These are phyloP conservation scores for Chlorella sorokiniana DNA, from an alignment of 139 green algal species.

Conservation along the genomic window DNA sequence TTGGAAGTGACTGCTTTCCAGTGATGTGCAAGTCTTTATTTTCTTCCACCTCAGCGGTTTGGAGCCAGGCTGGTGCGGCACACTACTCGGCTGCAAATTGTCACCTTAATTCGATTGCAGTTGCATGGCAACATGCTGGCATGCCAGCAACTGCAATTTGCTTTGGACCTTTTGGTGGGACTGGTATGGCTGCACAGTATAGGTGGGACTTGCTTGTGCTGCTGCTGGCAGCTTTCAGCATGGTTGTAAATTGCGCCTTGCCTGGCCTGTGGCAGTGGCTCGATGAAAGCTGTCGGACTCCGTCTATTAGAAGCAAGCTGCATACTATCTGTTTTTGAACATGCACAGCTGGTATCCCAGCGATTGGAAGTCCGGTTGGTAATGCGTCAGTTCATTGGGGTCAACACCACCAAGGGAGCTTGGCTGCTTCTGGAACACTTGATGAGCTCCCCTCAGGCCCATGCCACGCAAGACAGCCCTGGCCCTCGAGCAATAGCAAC, in stretches of 20 bases:
- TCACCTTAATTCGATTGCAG: conserved; percentile 31
- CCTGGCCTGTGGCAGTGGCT: not conserved
- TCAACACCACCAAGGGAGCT: conserved; percentile 38
- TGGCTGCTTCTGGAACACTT: conserved; percentile 46
- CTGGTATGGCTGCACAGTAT: conserved; percentile 39
- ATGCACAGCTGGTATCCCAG: not conserved
- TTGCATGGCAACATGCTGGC: not conserved
- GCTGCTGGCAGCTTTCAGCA: not conserved
- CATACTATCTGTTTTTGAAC: not conserved
- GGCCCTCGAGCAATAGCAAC: no score
- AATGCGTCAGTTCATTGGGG: conserved; percentile 2
- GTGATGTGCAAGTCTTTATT: conserved; percentile 3
- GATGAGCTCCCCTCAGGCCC: not conserved
- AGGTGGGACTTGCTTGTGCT: conserved; percentile 12
- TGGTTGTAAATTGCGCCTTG: not conserved
- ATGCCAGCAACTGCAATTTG: conserved; percentile 23
- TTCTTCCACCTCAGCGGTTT: conserved; percentile 49
- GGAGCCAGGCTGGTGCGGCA: conserved; percentile 42
- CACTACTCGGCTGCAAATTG: conserved; percentile 52
- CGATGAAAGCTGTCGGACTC: conserved; percentile 26
- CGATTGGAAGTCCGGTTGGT: conserved; percentile 18
- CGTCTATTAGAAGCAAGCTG: not conserved
- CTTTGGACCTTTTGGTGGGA: conserved; percentile 43
- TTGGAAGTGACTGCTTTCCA: not conserved
- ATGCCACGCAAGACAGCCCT: no score